These are phyloP conservation scores for Pseudocercospora musae DNA, from an alignment of 2,329 filamentous ascomycete species.

Conservation along the genomic window DNA sequence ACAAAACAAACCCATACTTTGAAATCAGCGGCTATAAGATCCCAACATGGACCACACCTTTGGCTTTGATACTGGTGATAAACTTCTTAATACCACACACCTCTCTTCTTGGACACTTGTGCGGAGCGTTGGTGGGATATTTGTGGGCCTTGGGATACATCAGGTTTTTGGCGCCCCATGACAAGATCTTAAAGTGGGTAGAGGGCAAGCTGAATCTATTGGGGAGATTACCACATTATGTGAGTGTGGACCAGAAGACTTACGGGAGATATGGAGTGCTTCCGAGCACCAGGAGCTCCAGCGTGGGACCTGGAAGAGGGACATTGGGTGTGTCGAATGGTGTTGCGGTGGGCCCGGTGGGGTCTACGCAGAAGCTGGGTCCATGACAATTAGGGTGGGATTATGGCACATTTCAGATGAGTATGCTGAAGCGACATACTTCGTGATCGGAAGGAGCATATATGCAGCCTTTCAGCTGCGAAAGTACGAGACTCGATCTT, in stretches of 20 bases:
- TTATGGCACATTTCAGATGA: slow-evolving; percentile 1
- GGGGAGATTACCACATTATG: slow-evolving; percentile 81
- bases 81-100: slow-evolving; percentile 75
- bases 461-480: background rate
- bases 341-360: slow-evolving; percentile 59
- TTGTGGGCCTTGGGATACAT: slow-evolving; percentile 84
- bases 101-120: slow-evolving; percentile 82
- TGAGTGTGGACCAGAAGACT: slow-evolving; percentile 93
- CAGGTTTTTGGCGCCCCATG: slow-evolving; percentile 83
- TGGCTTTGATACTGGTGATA: slow-evolving; percentile 72
- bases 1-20: slow-evolving; percentile 75
- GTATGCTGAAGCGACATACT: background rate
- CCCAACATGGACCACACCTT: slow-evolving; percentile 86
- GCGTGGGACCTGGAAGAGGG: slow-evolving; percentile 28
- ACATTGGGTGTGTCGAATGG: slow-evolving; percentile 32
- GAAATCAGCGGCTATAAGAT: slow-evolving; percentile 65
- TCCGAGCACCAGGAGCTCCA: slow-evolving; percentile 45
- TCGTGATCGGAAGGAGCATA: background rate
- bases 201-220: slow-evolving; percentile 85
- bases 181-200: slow-evolving; percentile 81
- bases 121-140: slow-evolving; percentile 80
- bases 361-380: slow-evolving; percentile 65
- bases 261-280: slow-evolving; percentile 89
- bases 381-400: slow-evolving; percentile 47
- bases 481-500: background rate